Evolutionary conservation across 208 protist species (phyloP).

Genomic region (Acanthamoeba lenticulata): DNA sequence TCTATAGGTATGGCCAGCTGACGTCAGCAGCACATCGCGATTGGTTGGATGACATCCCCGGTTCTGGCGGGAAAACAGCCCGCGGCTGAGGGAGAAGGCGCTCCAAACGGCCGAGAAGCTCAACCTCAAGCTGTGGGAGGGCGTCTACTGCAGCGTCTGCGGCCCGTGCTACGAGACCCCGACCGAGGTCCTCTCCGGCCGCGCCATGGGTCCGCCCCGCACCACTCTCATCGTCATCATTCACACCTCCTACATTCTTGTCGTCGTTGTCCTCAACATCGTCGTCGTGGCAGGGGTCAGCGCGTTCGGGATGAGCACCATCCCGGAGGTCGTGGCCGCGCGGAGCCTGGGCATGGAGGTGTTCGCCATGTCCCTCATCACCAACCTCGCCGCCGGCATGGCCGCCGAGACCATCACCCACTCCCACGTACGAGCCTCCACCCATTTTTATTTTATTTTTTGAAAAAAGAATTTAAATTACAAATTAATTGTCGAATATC

Average conservation of each 20-base stretch:
- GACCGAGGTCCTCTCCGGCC: slow-evolving; percentile 60
- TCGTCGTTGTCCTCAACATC: neutral
- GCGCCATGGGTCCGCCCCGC: neutral
- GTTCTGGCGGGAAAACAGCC: too few species aligned
- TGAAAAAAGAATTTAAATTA: neutral
- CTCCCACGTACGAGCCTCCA: neutral
- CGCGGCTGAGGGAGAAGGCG: neutral
- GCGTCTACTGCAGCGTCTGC: slow-evolving; percentile 45
- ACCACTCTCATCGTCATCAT: neutral
- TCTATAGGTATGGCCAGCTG: neutral
- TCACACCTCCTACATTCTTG: neutral
- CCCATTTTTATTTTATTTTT: neutral
- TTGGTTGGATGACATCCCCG: too few species aligned
- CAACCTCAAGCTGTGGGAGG: slow-evolving; percentile 24
- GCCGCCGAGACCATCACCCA: slow-evolving; percentile 65
- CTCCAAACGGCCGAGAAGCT: neutral
- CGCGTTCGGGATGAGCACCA: slow-evolving; percentile 75
- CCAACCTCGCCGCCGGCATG: slow-evolving; percentile 76
- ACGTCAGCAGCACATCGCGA: neutral
- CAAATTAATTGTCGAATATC: too few species aligned
- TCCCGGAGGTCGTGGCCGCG: slow-evolving; percentile 65
- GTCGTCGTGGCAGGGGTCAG: slow-evolving; percentile 8
- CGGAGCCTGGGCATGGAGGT: slow-evolving; percentile 66
- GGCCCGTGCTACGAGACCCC: slow-evolving; percentile 71
- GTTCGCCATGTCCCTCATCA: slow-evolving; percentile 74